Conservation (phyloP, 768 basidiomycete genomes). For the Russula sp. region DNA sequence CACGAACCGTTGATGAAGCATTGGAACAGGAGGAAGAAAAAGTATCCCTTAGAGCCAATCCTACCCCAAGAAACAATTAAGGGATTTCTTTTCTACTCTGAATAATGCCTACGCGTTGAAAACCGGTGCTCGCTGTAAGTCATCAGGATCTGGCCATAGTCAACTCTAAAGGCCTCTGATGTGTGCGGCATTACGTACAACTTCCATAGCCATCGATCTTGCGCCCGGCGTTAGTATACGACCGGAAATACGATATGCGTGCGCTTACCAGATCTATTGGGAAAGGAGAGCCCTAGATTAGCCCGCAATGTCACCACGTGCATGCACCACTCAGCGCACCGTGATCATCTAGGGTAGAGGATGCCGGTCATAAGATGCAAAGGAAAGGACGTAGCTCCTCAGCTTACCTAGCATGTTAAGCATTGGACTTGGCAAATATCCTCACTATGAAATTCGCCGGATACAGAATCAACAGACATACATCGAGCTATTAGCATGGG, state of each 20-base stretch:
- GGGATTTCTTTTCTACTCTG: neutral
- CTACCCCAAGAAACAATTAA: constrained; percentile 25
- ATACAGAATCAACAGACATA: constrained; percentile 37
- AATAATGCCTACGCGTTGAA: constrained; percentile 51
- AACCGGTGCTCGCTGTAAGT: constrained; percentile 64
- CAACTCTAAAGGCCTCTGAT: neutral
- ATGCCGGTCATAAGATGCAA: constrained; percentile 3
- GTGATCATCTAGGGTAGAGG: constrained; percentile 56
- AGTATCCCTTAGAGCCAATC: constrained; percentile 82
- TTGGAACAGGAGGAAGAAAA: constrained; percentile 92
- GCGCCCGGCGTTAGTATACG: neutral
- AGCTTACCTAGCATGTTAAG: constrained; percentile 74
- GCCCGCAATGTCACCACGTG: neutral
- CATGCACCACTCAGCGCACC: constrained; percentile 40
- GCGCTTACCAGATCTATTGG: constrained; percentile 12
- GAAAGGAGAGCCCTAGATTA: neutral
- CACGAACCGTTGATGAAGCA: constrained; percentile 74
- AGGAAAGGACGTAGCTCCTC: neutral
- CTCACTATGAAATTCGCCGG: neutral
- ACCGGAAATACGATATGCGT: neutral
- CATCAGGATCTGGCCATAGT: constrained; percentile 62
- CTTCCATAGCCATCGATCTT: constrained; percentile 83
- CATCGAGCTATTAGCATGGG: constrained; percentile 86
- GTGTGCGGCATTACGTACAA: constrained; percentile 43
- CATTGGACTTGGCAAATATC: constrained; percentile 56